These are phyloP conservation scores for Colletotrichum viniferum DNA, from an alignment of 2,329 filamentous ascomycete genomes.

Conservation along the genomic window DNA sequence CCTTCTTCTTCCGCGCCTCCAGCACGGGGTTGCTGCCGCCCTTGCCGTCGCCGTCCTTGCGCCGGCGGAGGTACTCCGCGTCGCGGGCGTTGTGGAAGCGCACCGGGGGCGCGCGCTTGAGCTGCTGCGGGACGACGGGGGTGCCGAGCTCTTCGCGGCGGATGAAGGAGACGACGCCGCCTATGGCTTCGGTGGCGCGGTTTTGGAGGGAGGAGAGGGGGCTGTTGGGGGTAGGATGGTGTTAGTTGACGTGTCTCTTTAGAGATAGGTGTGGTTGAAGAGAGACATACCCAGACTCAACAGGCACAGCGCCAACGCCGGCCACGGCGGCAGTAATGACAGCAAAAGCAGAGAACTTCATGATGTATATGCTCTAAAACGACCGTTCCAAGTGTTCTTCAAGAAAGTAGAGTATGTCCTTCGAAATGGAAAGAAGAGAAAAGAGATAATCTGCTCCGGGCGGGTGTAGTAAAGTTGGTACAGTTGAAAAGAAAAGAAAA, in stretches of 20 bases:
- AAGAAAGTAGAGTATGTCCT: background rate
- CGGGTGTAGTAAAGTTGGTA: background rate
- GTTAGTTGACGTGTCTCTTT: background rate
- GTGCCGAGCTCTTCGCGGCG: conserved; percentile 4
- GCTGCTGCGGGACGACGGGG: background rate
- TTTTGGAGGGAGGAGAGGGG: background rate
- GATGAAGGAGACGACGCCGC: conserved; percentile 7
- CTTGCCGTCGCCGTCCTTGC: background rate
- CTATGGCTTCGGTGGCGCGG: conserved; percentile 11
- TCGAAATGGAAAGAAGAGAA: background rate
- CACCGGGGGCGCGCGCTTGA: background rate
- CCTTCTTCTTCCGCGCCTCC: background rate
- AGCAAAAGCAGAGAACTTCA: conserved; percentile 13
- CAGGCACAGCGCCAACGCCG: background rate
- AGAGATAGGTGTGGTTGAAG: background rate
- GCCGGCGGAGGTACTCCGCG: background rate
- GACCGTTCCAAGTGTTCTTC: background rate
- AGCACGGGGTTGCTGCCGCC: background rate
- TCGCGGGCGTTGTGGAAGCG: conserved; percentile 1
- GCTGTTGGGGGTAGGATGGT: background rate
- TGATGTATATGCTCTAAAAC: background rate
- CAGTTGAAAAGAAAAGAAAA: background rate
- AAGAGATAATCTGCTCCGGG: background rate
- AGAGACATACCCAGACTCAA: background rate
- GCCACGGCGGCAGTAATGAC: background rate